Evolutionary conservation across 106 monocot genomes (phyloP).

Genomic region (Acanthochlamys bracteata): DNA sequence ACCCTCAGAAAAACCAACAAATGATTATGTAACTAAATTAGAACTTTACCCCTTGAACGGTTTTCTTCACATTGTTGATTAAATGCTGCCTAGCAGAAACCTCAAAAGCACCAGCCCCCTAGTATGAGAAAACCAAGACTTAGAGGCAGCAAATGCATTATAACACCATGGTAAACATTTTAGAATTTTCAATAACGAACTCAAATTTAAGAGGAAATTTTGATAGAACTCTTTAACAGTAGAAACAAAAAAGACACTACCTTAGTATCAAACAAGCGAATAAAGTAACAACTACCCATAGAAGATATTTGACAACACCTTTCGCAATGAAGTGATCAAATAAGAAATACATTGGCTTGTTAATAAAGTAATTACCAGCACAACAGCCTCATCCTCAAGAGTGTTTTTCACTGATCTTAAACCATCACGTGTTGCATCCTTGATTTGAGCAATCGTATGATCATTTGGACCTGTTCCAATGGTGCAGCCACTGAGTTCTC

Average conservation of each 20-base stretch:
- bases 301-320: too few relatives aligned
- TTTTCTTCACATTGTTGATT: conserved; percentile 69
- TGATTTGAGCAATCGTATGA: conserved; percentile 98
- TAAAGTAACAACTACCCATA: too few relatives aligned
- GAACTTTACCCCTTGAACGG: conserved; percentile 59
- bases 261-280: too few relatives aligned
- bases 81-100: conserved; percentile 69
- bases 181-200: background rate
- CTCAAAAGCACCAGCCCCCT: conserved; percentile 86
- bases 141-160: background rate
- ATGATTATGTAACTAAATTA: background rate
- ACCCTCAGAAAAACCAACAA: background rate
- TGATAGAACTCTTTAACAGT: too few relatives aligned
- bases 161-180: background rate
- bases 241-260: too few relatives aligned
- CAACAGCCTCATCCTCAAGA: conserved; percentile 89
- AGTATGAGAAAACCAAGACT: background rate
- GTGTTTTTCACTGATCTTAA: conserved; percentile 97
- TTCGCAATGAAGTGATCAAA: too few relatives aligned
- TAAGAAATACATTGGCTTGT: background rate
- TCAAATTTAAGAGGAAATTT: background rate
- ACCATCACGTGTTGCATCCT: conserved; percentile 98
- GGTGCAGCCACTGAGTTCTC: background rate
- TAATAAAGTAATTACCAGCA: conserved; percentile 33
- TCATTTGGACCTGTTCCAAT: conserved; percentile 81